These are phyloP conservation scores for Coniella lustricola DNA, from an alignment of 2,329 filamentous ascomycete genomes.

Conservation along the genomic window DNA sequence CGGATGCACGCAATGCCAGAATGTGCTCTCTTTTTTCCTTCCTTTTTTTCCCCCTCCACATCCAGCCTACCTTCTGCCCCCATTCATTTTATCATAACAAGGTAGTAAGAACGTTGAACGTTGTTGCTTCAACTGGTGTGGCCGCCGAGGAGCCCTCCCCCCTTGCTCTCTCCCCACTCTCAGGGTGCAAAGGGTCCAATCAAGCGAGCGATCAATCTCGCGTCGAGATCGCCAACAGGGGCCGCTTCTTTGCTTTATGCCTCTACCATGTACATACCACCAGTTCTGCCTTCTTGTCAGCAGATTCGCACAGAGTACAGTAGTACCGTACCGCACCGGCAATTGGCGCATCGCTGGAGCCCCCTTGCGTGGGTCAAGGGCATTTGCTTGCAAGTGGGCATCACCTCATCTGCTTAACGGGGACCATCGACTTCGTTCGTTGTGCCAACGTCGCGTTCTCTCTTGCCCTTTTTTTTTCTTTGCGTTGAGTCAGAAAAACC, in stretches of 20 bases:
- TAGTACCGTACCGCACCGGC: not conserved
- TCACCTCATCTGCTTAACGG: not conserved
- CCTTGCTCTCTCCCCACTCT: not conserved
- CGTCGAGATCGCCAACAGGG: constrained; percentile 6
- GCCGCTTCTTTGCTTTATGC: not conserved
- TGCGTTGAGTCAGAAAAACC: not conserved
- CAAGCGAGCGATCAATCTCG: constrained; percentile 1
- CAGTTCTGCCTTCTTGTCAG: too few relatives aligned
- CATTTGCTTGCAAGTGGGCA: not conserved
- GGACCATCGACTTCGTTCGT: not conserved
- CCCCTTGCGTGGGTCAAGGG: not conserved
- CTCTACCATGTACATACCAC: too few relatives aligned
- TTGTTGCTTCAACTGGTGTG: too few relatives aligned
- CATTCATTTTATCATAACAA: too few relatives aligned
- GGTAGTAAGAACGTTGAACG: too few relatives aligned
- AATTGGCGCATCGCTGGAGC: not conserved
- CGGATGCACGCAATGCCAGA: too few relatives aligned
- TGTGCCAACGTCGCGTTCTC: not conserved
- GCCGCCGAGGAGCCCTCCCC: too few relatives aligned
- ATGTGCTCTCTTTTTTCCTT: too few relatives aligned
- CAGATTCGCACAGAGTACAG: too few relatives aligned
- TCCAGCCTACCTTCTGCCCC: too few relatives aligned
- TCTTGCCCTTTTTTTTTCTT: not conserved
- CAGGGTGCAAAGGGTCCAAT: not conserved
- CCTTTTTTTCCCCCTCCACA: too few relatives aligned